phyloP scores from a whole-genome alignment of 352 stramenopile species.

The Porosira glacialis region DNA sequence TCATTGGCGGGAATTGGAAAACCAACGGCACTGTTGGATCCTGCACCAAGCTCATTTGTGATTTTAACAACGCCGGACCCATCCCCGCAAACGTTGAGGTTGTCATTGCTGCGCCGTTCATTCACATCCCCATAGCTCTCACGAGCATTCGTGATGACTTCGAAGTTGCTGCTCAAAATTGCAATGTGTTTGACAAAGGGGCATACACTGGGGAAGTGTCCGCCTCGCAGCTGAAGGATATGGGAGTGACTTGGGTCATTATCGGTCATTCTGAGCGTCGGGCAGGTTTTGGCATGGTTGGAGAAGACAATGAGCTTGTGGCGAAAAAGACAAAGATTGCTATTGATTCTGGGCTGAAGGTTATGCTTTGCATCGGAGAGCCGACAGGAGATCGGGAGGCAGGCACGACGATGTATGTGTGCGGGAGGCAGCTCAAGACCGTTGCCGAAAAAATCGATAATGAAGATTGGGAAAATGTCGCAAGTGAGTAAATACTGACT shows the following conservation, averaged over 20 bases:
- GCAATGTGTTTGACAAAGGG: constrained; percentile 88
- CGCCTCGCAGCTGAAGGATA: constrained; percentile 85
- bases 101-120: constrained; percentile 89
- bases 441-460: constrained; percentile 88
- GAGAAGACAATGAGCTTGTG: constrained; percentile 91
- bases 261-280: constrained; percentile 82
- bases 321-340: constrained; percentile 85
- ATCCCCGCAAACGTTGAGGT: constrained; percentile 87
- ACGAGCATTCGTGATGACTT: constrained; percentile 75
- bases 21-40: constrained; percentile 83
- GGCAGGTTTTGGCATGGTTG: constrained; percentile 82
- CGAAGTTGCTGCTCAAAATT: constrained; percentile 87
- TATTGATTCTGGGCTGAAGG: constrained; percentile 85
- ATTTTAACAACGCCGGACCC: constrained; percentile 72
- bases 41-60: constrained; percentile 70
- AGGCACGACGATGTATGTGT: constrained; percentile 88
- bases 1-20: constrained; percentile 85
- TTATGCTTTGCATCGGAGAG: constrained; percentile 97
- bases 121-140: constrained; percentile 85
- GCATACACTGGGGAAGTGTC: constrained; percentile 91
- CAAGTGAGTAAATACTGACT: constrained; percentile 95
- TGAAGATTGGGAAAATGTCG: constrained; percentile 81
- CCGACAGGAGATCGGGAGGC: constrained; percentile 84
- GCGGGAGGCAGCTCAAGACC: constrained; percentile 92
- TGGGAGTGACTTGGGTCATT: constrained; percentile 79